Conservation (phyloP, 805 yeast species). For the Yarrowia yakushimensis region DNA sequence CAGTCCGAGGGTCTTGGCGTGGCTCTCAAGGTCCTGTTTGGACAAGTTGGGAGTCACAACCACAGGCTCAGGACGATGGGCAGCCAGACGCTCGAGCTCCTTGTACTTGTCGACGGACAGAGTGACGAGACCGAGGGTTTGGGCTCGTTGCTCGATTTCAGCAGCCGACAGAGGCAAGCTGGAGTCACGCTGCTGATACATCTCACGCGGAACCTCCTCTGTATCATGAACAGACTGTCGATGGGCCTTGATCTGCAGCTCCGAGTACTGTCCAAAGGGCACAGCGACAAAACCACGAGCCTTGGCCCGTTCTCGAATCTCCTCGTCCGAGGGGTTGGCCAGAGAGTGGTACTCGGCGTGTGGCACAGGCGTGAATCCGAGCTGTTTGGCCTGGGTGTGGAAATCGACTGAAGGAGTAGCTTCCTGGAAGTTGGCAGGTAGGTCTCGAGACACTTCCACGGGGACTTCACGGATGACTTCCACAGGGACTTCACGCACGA, state of each 20-base stretch:
- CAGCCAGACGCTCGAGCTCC: conserved; percentile 25
- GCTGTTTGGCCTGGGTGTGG: conserved; percentile 13
- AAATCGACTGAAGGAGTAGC: not conserved
- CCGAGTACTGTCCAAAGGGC: conserved; percentile 28
- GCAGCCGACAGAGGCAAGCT: not conserved
- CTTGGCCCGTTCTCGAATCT: conserved; percentile 13
- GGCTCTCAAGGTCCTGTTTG: conserved; percentile 19
- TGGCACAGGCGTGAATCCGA: conserved; percentile 23
- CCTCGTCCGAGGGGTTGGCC: conserved; percentile 13
- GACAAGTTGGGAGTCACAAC: not conserved
- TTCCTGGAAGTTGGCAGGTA: not conserved
- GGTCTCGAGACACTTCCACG: not conserved
- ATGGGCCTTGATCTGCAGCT: conserved; percentile 28
- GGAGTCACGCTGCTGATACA: not conserved
- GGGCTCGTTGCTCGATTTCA: conserved; percentile 27
- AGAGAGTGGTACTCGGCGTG: conserved; percentile 23
- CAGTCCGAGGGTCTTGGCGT: conserved; percentile 33
- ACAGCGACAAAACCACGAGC: conserved; percentile 27
- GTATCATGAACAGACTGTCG: conserved; percentile 9
- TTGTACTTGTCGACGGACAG: conserved; percentile 26
- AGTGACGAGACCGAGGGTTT: conserved; percentile 28
- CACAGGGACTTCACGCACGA: not conserved
- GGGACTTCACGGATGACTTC: not conserved
- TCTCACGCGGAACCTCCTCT: not conserved
- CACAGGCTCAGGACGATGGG: conserved; percentile 14